Percentiles rank a stretch among this genome's conserved stretches.
phyloP scores from a whole-genome alignment of 2,329 filamentous ascomycete genomes.

The Capronia americana region DNA sequence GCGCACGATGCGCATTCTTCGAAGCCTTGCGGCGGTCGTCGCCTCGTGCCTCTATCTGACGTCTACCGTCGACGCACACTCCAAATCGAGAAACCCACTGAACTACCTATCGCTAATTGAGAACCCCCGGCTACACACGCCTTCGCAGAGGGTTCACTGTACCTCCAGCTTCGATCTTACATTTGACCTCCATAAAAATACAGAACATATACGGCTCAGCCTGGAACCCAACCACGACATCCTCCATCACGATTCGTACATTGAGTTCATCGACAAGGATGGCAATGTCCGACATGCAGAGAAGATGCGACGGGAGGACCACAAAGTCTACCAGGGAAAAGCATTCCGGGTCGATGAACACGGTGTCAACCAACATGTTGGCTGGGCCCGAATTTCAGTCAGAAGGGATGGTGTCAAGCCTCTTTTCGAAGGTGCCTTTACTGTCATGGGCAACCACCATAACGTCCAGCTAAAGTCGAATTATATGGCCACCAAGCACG shows the following conservation, averaged over 20 bases:
- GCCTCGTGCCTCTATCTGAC: constrained; percentile 30
- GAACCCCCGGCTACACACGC: constrained; percentile 76
- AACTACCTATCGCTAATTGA: constrained; percentile 75
- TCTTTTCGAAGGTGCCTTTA: constrained; percentile 89
- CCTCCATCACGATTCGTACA: constrained; percentile 73
- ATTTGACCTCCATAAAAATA: constrained; percentile 73
- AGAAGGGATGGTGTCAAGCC: constrained; percentile 76
- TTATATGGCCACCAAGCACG: constrained; percentile 75
- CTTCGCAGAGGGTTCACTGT: constrained; percentile 78
- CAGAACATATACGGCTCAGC: constrained; percentile 75
- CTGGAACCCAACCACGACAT: constrained; percentile 93
- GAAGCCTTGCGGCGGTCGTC: constrained; percentile 29
- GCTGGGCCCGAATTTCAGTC: constrained; percentile 85
- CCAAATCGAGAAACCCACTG: constrained; percentile 76
- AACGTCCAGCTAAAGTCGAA: constrained; percentile 79
- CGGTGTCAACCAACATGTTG: constrained; percentile 76
- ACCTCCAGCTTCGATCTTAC: constrained; percentile 83
- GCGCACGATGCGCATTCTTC: constrained; percentile 38
- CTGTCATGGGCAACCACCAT: constrained; percentile 79
- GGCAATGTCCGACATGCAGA: constrained; percentile 73
- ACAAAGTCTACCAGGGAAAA: constrained; percentile 84
- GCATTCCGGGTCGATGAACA: constrained; percentile 71
- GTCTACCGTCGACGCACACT: constrained; percentile 60
- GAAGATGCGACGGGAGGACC: constrained; percentile 71
- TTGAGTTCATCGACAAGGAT: constrained; percentile 74